Percentiles rank a stretch among this genome's conserved stretches.
Conservation (phyloP, 805 yeast species). For the Dipodascopsis tothii region DNA sequence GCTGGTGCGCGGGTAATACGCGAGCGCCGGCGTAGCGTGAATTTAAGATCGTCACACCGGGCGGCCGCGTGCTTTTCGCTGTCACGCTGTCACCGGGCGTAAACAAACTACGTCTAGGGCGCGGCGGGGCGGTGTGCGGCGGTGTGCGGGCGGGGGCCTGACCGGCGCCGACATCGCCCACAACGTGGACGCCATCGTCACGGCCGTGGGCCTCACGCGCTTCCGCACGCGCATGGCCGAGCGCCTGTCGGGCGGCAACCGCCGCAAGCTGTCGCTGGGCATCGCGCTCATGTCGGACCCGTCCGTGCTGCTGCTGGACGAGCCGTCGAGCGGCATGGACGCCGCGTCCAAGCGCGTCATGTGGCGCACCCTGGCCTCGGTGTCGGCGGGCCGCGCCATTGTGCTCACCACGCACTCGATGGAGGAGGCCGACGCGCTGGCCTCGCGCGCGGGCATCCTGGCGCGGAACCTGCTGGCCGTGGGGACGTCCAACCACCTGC, state of each 20-base stretch:
- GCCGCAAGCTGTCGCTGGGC: slow-evolving; percentile 33
- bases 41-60: no score
- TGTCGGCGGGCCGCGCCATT: slow-evolving; percentile 31
- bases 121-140: no score
- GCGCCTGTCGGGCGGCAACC: slow-evolving; percentile 34
- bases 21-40: no score
- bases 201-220: slow-evolving; percentile 32
- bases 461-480: slow-evolving; percentile 30
- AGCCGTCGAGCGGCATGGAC: slow-evolving; percentile 36
- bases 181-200: slow-evolving; percentile 30
- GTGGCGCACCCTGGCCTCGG: slow-evolving; percentile 33
- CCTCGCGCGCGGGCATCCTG: slow-evolving; percentile 32
- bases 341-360: slow-evolving; percentile 35
- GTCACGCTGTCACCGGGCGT: no score
- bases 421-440: slow-evolving; percentile 36
- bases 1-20: no score
- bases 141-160: no score
- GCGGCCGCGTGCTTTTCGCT: no score
- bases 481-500: slow-evolving; percentile 28
- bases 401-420: slow-evolving; percentile 34
- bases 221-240: slow-evolving; percentile 30
- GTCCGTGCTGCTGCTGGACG: slow-evolving; percentile 33
- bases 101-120: no score
- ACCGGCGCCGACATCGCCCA: slow-evolving; percentile 19
- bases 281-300: slow-evolving; percentile 34